Conservation (phyloP, 306 rosid species). For the Cucurbita pepo region DNA sequence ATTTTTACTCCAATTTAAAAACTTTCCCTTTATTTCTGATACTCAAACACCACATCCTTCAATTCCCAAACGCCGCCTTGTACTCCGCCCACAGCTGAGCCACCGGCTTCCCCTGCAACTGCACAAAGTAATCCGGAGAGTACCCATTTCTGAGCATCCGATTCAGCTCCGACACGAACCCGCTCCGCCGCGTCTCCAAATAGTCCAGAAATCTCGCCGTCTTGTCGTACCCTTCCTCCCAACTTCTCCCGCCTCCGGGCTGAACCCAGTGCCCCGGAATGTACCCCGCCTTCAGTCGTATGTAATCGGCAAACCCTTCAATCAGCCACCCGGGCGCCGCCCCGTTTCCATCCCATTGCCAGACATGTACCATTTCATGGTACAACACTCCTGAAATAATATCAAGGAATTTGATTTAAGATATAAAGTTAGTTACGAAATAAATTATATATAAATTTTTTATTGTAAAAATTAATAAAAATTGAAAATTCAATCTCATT, state of each 20-base stretch:
- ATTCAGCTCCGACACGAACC: not conserved
- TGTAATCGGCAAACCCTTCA: constrained; percentile 40
- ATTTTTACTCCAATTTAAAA: no score
- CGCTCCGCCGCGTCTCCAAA: constrained; percentile 2
- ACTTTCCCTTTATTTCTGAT: no score
- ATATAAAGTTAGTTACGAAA: no score
- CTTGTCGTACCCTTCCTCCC: constrained; percentile 33
- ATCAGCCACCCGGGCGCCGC: constrained; percentile 10
- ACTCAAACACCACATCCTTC: no score
- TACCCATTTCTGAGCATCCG: not conserved
- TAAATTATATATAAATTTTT: no score
- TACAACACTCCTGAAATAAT: constrained; percentile 2
- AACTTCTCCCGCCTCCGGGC: constrained; percentile 18
- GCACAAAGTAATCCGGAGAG: not conserved
- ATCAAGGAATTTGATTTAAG: no score
- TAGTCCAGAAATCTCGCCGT: constrained; percentile 37
- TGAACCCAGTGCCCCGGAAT: constrained; percentile 14
- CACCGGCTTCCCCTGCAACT: constrained; percentile 8
- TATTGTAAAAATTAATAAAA: no score
- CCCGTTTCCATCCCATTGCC: constrained; percentile 13
- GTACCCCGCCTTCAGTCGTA: constrained; percentile 27
- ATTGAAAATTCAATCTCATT: no score
- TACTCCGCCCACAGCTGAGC: constrained; percentile 37
- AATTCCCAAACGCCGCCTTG: constrained; percentile 13
- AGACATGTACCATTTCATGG: constrained; percentile 21